phyloP scores from a whole-genome alignment of 2,329 filamentous ascomycete species.

The Colletotrichum magnum region DNA sequence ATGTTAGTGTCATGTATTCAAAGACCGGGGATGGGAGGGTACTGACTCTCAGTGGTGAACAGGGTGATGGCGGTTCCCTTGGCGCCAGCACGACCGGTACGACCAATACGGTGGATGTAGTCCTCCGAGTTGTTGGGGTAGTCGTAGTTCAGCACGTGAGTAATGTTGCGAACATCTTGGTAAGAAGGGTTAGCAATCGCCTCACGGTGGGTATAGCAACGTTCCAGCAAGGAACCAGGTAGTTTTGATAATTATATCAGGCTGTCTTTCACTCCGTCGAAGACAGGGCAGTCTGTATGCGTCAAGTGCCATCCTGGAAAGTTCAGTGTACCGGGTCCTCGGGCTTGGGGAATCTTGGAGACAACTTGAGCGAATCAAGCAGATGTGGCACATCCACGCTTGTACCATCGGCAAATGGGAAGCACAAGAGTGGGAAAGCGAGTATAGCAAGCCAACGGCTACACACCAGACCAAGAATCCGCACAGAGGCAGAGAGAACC shows the following conservation, averaged over 20 bases:
- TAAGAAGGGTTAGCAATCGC: slow-evolving; percentile 81
- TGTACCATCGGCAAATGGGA: slow-evolving; percentile 73
- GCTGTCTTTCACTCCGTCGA: slow-evolving; percentile 69
- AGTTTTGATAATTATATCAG: slow-evolving; percentile 64
- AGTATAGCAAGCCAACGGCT: slow-evolving; percentile 77
- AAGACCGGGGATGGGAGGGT: not conserved
- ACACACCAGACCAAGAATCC: slow-evolving; percentile 89
- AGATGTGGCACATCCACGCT: slow-evolving; percentile 82
- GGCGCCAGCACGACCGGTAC: slow-evolving; percentile 94
- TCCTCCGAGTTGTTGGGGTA: slow-evolving; percentile 99
- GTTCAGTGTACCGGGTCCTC: slow-evolving; percentile 70
- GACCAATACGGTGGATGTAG: slow-evolving; percentile 96
- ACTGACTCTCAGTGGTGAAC: slow-evolving; percentile 99
- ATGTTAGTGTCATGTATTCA: slow-evolving; percentile 51
- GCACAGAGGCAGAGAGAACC: slow-evolving; percentile 78
- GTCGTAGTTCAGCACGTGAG: slow-evolving; percentile 99
- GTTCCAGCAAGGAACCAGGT: slow-evolving; percentile 69
- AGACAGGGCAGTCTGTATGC: slow-evolving; percentile 73
- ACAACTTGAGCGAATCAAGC: slow-evolving; percentile 82
- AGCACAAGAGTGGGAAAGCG: slow-evolving; percentile 83
- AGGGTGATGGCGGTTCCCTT: slow-evolving; percentile 97
- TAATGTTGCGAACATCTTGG: slow-evolving; percentile 99
- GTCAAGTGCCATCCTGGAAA: slow-evolving; percentile 68
- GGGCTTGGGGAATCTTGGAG: slow-evolving; percentile 70
- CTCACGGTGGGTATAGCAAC: slow-evolving; percentile 70